Evolutionary conservation across 2,329 filamentous ascomycete species (phyloP).

Genomic region (Microsporum canis): DNA sequence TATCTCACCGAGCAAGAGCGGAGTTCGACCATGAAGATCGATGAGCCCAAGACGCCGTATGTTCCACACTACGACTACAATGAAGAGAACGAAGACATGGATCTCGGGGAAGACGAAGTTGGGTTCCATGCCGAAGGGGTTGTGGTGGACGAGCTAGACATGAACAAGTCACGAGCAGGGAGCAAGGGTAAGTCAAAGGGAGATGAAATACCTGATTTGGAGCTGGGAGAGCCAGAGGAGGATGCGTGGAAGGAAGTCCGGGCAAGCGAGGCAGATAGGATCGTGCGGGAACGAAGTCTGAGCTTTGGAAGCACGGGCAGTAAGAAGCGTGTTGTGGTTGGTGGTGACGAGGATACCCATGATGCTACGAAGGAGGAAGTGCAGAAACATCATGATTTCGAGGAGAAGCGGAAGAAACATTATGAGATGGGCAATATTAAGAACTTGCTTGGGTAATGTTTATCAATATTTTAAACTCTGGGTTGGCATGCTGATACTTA

Average conservation of each 20-base stretch:
- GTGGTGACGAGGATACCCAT: conserved; percentile 33
- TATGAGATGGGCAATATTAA: conserved; percentile 98
- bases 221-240: conserved; percentile 85
- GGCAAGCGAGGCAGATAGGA: conserved; percentile 34
- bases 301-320: conserved; percentile 30
- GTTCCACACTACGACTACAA: conserved; percentile 81
- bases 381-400: conserved; percentile 87
- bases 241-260: conserved; percentile 23
- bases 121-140: conserved; percentile 58
- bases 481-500: background rate
- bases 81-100: conserved; percentile 66
- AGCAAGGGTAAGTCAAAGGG: conserved; percentile 23
- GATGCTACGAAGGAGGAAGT: conserved; percentile 55
- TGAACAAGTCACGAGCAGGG: conserved; percentile 25
- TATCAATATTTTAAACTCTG: background rate
- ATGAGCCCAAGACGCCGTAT: conserved; percentile 95
- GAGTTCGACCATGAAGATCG: conserved; percentile 95
- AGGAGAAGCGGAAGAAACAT: conserved; percentile 84
- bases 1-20: conserved; percentile 96
- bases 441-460: conserved; percentile 60
- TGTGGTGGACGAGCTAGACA: conserved; percentile 57
- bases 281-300: conserved; percentile 31
- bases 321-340: conserved; percentile 70
- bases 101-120: conserved; percentile 27
- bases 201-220: conserved; percentile 72